Evolutionary conservation across 2,329 filamentous ascomycete species (phyloP).

Genomic region (Pseudocercospora vitis): DNA sequence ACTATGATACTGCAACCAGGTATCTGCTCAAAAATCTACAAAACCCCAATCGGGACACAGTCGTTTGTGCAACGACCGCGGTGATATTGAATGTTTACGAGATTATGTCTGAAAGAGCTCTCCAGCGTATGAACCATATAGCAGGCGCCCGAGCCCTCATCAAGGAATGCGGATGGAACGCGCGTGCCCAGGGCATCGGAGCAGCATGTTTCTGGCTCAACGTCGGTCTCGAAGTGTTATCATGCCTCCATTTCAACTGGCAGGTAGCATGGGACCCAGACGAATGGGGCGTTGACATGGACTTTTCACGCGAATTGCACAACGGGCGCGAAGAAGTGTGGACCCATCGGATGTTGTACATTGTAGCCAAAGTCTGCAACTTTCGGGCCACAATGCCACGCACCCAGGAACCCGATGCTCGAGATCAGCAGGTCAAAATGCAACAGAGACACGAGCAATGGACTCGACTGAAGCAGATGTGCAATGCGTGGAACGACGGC

Average conservation of each 20-base stretch:
- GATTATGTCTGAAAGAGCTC: slow-evolving; percentile 79
- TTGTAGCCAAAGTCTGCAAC: slow-evolving; percentile 82
- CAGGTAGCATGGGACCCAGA: slow-evolving; percentile 85
- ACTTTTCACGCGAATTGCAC: slow-evolving; percentile 60
- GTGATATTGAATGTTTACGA: slow-evolving; percentile 91
- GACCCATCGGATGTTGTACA: slow-evolving; percentile 86
- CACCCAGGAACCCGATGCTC: slow-evolving; percentile 53
- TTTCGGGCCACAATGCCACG: slow-evolving; percentile 71
- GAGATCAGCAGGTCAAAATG: slow-evolving; percentile 63
- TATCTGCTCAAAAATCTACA: slow-evolving; percentile 74
- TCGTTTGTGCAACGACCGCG: slow-evolving; percentile 82
- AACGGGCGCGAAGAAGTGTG: slow-evolving; percentile 74
- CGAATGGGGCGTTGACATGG: slow-evolving; percentile 82
- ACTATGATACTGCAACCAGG: slow-evolving; percentile 82
- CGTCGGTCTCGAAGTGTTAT: slow-evolving; percentile 84
- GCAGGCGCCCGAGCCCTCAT: slow-evolving; percentile 81
- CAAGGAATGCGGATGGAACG: slow-evolving; percentile 87
- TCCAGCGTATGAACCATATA: slow-evolving; percentile 85
- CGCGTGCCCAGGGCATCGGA: slow-evolving; percentile 73
- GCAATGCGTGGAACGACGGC: slow-evolving; percentile 75
- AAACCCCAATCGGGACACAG: slow-evolving; percentile 79
- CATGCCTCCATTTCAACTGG: slow-evolving; percentile 85
- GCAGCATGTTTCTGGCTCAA: slow-evolving; percentile 94
- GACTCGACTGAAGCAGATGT: slow-evolving; percentile 75
- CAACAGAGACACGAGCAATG: slow-evolving; percentile 72